A percentile compares a stretch with the other conserved stretches of the same genome.
Conservation (phyloP, 352 stramenopile genomes). For the Phytophthora chlamydospora region DNA sequence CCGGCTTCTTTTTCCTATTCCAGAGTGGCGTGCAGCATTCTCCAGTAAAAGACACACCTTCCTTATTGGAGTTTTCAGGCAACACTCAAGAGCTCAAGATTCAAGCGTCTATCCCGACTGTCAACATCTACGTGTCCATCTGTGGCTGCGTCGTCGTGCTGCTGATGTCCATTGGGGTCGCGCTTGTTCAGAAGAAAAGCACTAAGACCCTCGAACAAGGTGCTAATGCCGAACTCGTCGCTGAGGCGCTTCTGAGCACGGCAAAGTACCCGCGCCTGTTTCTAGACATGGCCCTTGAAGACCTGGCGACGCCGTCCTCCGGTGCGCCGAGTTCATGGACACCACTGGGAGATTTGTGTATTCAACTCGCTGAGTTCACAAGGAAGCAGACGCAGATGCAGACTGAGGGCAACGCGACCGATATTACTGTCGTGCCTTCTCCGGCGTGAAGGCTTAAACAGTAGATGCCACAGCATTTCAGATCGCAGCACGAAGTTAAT, state of each 20-base stretch:
- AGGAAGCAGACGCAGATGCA: no score
- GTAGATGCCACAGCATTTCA: no score
- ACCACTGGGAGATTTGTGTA: no score
- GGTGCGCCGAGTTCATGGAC: no score
- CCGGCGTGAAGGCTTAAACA: no score
- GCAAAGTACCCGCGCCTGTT: slow-evolving; percentile 8
- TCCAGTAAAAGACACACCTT: neutral
- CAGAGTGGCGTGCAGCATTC: slow-evolving; percentile 21
- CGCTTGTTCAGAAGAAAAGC: neutral
- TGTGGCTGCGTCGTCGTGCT: neutral
- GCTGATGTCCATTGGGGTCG: neutral
- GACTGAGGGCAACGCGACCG: no score
- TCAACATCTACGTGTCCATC: slow-evolving; percentile 1
- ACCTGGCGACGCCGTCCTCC: no score
- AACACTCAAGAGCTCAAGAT: neutral
- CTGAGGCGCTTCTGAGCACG: slow-evolving; percentile 6
- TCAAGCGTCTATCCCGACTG: neutral
- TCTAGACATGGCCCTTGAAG: neutral
- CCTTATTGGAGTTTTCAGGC: neutral
- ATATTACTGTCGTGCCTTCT: no score
- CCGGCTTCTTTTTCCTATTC: slow-evolving; percentile 36
- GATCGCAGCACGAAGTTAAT: no score
- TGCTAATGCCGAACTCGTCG: slow-evolving; percentile 2
- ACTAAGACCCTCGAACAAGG: neutral
- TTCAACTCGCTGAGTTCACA: no score